phyloP scores from a whole-genome alignment of 371 early-diverging fungal species.

The Syncephalastrum contaminatum region DNA sequence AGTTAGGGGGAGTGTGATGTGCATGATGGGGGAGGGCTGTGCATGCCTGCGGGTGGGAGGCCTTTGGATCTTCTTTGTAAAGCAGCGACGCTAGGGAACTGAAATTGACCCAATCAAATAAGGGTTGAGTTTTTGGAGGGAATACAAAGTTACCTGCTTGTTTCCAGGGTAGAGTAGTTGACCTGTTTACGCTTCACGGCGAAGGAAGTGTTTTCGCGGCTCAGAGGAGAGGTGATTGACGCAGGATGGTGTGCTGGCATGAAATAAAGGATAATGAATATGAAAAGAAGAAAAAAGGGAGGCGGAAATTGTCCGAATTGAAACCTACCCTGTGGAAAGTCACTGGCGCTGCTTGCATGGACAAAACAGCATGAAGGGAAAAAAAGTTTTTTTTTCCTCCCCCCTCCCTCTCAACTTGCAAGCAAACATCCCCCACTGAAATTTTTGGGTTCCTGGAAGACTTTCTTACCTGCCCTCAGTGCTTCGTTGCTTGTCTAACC shows the following conservation, averaged over 20 bases:
- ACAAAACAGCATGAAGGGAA: background rate
- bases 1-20: constrained; percentile 1
- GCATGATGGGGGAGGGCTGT: background rate
- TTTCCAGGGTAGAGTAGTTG: constrained; percentile 30
- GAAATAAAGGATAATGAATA: background rate
- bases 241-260: too few species aligned
- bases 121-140: constrained; percentile 1
- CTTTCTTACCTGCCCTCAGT: constrained; percentile 5
- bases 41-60: background rate
- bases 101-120: constrained; percentile 7
- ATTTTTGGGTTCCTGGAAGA: constrained; percentile 3
- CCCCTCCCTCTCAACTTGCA: too few species aligned
- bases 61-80: constrained; percentile 11
- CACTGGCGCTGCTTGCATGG: background rate
- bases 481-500: constrained; percentile 1
- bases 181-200: constrained; percentile 36
- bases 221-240: too few species aligned
- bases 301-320: constrained; percentile 1
- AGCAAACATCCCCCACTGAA: too few species aligned
- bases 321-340: too few species aligned
- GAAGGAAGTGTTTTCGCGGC: constrained; percentile 3
- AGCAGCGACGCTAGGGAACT: constrained; percentile 13
- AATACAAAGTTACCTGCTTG: constrained; percentile 12
- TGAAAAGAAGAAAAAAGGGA: background rate
- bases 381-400: constrained; percentile 7